Evolutionary conservation across 2,329 filamentous ascomycete species (phyloP), one percentile per base, ranked within the genome.

Genomic region (Penicillium brevicompactum): DNA sequence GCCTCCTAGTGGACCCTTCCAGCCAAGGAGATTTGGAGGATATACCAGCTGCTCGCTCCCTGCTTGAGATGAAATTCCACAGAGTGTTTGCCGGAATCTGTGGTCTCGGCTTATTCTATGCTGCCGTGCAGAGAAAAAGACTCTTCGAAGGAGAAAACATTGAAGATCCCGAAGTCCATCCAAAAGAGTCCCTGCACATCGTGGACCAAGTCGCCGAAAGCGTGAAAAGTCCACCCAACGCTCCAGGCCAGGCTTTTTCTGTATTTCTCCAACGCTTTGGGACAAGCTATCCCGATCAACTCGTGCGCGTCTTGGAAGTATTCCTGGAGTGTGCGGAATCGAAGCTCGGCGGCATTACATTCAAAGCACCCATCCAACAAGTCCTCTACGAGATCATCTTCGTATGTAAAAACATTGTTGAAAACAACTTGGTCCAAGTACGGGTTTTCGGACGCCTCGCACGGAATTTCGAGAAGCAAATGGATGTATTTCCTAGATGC

Each of bases 401-500:
- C n/a, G 31, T 43, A n/a, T 58, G 51, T 21, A 62, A 55, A 38
- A 52, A 52, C 21, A 46, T 62, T 14, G 48, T 62, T 10, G 60
- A 62, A 43, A 62, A 62, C 44, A 60, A 58, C 24, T 31, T 54
- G 21, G 45, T 60, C 10, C 43, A 53, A 16, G 27, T 56, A 3
- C 53, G 51, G 18, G n/a, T 18, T 50, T 34, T 48, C 30, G 55
- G 55, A 40, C 46, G 18, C 13, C 37, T 60, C 21, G 34, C 46
- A 16, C 21, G 43, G 30, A 48, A 49, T 3, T 53, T 55, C 21
- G 58, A 58, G 10, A 37, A 52, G 24, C 52, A 56, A 18, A 24
- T 55, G 14, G 38, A 51, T 22, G 13, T 53, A 21, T 54, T 62
- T 32, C 38, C 18, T 16, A 42, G 47, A 18, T 56, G 52, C 24